A percentile compares a stretch with the other conserved stretches of the same genome.
These are phyloP conservation scores for Exophiala sideris DNA, from an alignment of 2,329 filamentous ascomycete species.

Conservation along the genomic window DNA sequence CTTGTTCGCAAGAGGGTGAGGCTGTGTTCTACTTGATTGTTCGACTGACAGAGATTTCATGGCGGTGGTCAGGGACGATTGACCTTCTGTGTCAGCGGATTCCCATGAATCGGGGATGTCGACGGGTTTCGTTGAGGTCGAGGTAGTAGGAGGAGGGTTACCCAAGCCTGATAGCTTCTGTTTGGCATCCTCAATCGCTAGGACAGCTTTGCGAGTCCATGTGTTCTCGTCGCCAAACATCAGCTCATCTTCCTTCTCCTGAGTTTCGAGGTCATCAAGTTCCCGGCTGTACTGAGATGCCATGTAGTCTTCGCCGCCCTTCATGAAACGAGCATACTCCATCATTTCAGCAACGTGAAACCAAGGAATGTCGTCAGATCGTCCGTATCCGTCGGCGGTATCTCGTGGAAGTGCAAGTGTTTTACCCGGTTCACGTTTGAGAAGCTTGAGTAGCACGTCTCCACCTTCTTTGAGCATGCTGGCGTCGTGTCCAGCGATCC, in stretches of 20 bases:
- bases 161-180: slow-evolving; percentile 69
- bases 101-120: slow-evolving; percentile 21
- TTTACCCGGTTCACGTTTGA: slow-evolving; percentile 74
- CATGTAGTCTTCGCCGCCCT: slow-evolving; percentile 88
- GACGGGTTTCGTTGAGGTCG: slow-evolving; percentile 25
- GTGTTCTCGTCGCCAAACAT: slow-evolving; percentile 91
- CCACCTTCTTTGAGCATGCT: slow-evolving; percentile 75
- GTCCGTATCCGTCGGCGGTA: slow-evolving; percentile 65
- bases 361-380: slow-evolving; percentile 82
- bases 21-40: slow-evolving; percentile 19
- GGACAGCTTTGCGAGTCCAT: slow-evolving; percentile 83
- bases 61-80: slow-evolving; percentile 28
- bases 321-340: slow-evolving; percentile 95
- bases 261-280: slow-evolving; percentile 67
- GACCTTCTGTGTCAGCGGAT: slow-evolving; percentile 9
- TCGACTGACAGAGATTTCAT: slow-evolving; percentile 28
- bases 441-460: slow-evolving; percentile 83
- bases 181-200: slow-evolving; percentile 69
- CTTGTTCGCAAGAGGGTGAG: slow-evolving; percentile 1
- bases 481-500: slow-evolving; percentile 85
- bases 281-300: slow-evolving; percentile 73
- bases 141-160: slow-evolving; percentile 55
- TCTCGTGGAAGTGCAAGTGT: slow-evolving; percentile 86
- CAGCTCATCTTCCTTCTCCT: slow-evolving; percentile 84
- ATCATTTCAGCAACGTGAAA: slow-evolving; percentile 89